Base-by-base conservation (phyloP, 2,329 filamentous ascomycete genomes). In the Aureobasidium sp. region DNA sequence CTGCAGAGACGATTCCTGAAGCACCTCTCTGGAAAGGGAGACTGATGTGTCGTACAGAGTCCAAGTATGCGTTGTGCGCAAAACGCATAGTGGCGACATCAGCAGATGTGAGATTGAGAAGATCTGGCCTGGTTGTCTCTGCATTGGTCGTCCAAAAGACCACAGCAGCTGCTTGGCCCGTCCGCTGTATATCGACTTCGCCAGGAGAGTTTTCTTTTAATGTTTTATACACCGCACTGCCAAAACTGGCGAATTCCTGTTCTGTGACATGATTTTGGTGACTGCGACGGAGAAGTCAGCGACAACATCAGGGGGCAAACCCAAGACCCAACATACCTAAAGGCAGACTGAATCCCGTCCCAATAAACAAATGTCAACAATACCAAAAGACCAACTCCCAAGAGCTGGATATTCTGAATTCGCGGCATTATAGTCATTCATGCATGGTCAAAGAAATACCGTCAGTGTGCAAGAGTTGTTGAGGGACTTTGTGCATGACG, bases 1-100 rank as follows among this genome's bases (percentile, higher is more conserved):
- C 62, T 2, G 62, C 20, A 29, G 62, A 59, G 9, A 63, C 62
- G n/a, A 63, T 60, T 2, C 62, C 62, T 12, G 45, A 48, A 22
- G 45, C 39, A 1, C 47, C 39, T 29, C 22, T 45, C 3, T 45
- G 25, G 25, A 37, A 63, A 9, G 62, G 62, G 5, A 63, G 8
- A 29, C 7, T 5, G 15, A 60, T 39, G 6, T 53, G 34, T 11
- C 22, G 17, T 5, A 25, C 39, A 17, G 42, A n/a, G 6, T 29
- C 1, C 11, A 52, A 11, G 22, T 60, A 63, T 9, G 55, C 14
- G 1, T 20, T n/a, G 25, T 63, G 62, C 6, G 62, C 62, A 9
- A 29, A 15, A n/a, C 36, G 45, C 47, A 63, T 45, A 9, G 29
- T 39, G 4, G 22, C 39, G 3, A 60, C 27, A n/a, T 60, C 44